Conservation (phyloP, 106 monocot species). For the Platanthera zijinensis region DNA sequence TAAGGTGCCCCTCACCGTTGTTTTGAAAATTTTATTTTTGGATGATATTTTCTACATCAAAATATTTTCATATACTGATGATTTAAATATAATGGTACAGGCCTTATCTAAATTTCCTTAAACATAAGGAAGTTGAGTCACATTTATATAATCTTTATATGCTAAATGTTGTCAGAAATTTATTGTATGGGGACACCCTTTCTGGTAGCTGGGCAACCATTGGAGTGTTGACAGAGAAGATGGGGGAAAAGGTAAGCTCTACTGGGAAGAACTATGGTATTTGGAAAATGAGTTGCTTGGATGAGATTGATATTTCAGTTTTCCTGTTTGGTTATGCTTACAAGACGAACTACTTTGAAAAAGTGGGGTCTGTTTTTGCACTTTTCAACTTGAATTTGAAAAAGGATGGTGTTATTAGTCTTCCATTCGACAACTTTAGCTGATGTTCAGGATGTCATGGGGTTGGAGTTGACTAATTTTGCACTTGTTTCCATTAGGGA, state of each 20-base stretch:
- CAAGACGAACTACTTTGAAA: constrained; percentile 32
- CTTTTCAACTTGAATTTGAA: constrained; percentile 62
- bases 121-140: too few species aligned
- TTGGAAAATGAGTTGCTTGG: constrained; percentile 88
- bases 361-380: constrained; percentile 62
- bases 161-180: too few species aligned
- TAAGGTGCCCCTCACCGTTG: constrained; percentile 60
- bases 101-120: too few species aligned
- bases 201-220: constrained; percentile 88
- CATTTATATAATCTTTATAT: constrained; percentile 2
- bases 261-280: constrained; percentile 60
- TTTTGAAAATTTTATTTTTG: too few species aligned
- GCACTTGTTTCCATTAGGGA: too few species aligned
- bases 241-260: constrained; percentile 44
- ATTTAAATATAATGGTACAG: too few species aligned
- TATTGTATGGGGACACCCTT: constrained; percentile 44
- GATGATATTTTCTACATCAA: too few species aligned
- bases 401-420: constrained; percentile 44
- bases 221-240: constrained; percentile 76
- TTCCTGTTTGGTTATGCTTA: constrained; percentile 87
- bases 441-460: neutral
- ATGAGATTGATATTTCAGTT: constrained; percentile 55
- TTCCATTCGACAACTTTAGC: neutral
- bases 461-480: too few species aligned
- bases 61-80: too few species aligned